phyloP scores from a whole-genome alignment of 257 asterid genomes.

The Mitragyna speciosa region DNA sequence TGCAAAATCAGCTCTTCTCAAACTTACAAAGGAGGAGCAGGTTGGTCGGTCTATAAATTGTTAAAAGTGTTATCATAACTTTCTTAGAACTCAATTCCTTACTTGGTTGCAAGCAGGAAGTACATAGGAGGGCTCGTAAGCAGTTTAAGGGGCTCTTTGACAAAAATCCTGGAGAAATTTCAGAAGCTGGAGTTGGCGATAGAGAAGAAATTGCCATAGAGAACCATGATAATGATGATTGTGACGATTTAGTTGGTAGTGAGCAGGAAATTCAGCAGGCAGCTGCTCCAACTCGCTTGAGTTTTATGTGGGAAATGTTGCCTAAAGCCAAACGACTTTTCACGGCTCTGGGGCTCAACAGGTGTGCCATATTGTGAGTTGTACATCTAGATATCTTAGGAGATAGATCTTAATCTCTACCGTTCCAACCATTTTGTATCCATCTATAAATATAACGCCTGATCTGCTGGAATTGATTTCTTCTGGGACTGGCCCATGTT shows the following conservation, averaged over 20 bases:
- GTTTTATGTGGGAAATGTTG: conserved; percentile 59
- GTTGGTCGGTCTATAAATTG: conserved; percentile 37
- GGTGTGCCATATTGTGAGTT: conserved; percentile 74
- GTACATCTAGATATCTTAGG: neutral
- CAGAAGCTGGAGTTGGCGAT: conserved; percentile 53
- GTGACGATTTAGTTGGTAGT: conserved; percentile 27
- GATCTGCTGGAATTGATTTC: neutral
- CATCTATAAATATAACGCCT: neutral
- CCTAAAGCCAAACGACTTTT: conserved; percentile 56
- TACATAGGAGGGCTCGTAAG: conserved; percentile 56
- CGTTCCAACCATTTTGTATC: neutral
- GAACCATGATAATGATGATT: conserved; percentile 35
- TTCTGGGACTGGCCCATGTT: neutral
- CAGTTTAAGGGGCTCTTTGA: conserved; percentile 92
- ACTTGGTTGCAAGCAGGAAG: conserved; percentile 53
- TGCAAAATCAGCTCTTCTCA: conserved; percentile 81
- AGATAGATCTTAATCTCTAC: neutral
- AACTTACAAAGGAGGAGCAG: conserved; percentile 92
- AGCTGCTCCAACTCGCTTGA: conserved; percentile 37
- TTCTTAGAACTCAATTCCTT: neutral
- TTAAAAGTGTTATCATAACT: neutral
- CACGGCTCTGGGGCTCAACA: conserved; percentile 57
- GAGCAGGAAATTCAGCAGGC: conserved; percentile 59
- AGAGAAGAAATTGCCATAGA: conserved; percentile 35
- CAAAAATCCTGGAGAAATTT: conserved; percentile 95